These are phyloP conservation scores for Themeda triandra DNA, from an alignment of 176 grass and related monocot genomes.

Conservation along the genomic window DNA sequence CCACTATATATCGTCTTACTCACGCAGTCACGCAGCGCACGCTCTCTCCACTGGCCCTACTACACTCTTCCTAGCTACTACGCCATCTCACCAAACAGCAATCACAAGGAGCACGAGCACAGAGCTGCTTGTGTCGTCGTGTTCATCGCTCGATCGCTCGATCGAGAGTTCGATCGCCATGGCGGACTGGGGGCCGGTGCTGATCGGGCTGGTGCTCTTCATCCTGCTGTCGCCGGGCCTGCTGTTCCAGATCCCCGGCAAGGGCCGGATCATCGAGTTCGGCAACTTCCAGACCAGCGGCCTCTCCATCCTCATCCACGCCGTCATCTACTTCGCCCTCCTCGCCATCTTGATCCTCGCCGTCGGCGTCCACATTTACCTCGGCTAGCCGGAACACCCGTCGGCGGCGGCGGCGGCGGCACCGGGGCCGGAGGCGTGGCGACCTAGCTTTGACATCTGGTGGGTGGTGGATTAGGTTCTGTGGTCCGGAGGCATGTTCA, in stretches of 20 bases:
- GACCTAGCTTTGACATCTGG: not conserved
- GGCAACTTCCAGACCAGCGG: conserved; percentile 91
- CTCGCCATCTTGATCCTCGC: conserved; percentile 82
- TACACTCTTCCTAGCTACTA: not conserved
- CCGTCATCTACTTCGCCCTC: conserved; percentile 81
- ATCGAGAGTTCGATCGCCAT: conserved; percentile 6
- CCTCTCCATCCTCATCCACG: conserved; percentile 75
- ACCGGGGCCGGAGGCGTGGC: too few species aligned
- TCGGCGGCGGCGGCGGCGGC: not conserved
- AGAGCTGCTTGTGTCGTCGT: too few species aligned
- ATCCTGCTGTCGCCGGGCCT: conserved; percentile 85
- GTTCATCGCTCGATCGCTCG: not conserved
- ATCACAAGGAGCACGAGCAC: not conserved
- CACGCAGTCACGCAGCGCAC: not conserved
- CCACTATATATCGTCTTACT: not conserved
- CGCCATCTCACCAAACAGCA: not conserved
- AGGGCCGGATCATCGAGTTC: conserved; percentile 63
- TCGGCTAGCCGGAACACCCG: conserved; percentile 32
- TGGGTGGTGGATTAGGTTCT: not conserved
- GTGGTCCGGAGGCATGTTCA: conserved; percentile 1
- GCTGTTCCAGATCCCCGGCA: conserved; percentile 78
- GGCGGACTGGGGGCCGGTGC: conserved; percentile 80
- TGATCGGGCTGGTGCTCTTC: conserved; percentile 80
- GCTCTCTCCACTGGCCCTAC: not conserved
- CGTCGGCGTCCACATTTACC: conserved; percentile 62